A percentile compares a stretch with the other conserved stretches of the same genome.
These are phyloP conservation scores for Neurospora crassa DNA, from an alignment of 2,329 filamentous ascomycete species.

Conservation along the genomic window DNA sequence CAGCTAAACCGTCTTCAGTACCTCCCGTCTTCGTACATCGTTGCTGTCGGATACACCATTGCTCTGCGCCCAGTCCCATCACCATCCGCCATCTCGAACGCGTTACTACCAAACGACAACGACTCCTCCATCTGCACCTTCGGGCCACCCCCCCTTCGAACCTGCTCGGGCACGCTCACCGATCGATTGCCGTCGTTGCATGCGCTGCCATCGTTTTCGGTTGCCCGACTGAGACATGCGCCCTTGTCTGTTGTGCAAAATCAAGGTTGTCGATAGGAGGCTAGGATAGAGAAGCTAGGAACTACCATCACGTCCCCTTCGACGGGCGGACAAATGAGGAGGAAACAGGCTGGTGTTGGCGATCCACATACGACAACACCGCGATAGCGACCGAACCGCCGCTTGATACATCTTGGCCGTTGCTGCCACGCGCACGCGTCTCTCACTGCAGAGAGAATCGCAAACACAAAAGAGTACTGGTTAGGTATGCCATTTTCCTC, in stretches of 20 bases:
- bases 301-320: background rate
- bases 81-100: constrained; percentile 4
- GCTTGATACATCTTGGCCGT: background rate
- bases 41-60: constrained; percentile 6
- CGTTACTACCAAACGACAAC: constrained; percentile 6
- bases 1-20: constrained; percentile 4
- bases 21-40: constrained; percentile 1
- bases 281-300: constrained; percentile 9
- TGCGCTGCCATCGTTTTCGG: constrained; percentile 6
- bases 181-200: constrained; percentile 6
- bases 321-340: constrained; percentile 2
- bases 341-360: constrained; percentile 5
- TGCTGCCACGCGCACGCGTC: background rate
- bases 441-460: background rate
- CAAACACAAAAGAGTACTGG: background rate
- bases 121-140: background rate
- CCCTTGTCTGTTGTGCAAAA: constrained; percentile 13
- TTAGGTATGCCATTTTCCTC: background rate
- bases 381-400: constrained; percentile 2
- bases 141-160: constrained; percentile 23
- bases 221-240: constrained; percentile 16
- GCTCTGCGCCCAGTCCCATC: constrained; percentile 2
- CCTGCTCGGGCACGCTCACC: constrained; percentile 13
- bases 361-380: constrained; percentile 2
- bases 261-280: constrained; percentile 17